A percentile compares a stretch with the other conserved stretches of the same genome.
Conservation (phyloP, 2,329 filamentous ascomycete species). For the Thielaviopsis punctulata region DNA sequence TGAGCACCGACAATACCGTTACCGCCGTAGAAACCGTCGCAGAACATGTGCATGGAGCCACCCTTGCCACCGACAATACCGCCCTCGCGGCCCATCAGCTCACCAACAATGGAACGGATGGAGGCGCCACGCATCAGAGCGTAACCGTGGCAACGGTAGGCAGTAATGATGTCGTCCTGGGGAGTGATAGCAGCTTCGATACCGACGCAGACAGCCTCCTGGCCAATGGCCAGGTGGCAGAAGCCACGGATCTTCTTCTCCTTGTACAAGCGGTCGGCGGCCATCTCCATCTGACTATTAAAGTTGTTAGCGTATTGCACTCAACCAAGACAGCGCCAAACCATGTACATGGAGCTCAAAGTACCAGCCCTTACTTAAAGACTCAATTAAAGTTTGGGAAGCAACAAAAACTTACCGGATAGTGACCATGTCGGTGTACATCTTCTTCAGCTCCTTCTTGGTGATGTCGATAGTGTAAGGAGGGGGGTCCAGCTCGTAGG, state of each 20-base stretch:
- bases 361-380: background rate
- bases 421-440: conserved; percentile 96
- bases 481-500: conserved; percentile 94
- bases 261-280: conserved; percentile 96
- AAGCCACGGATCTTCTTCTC: conserved; percentile 99
- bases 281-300: conserved; percentile 95
- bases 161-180: conserved; percentile 86
- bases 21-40: conserved; percentile 92
- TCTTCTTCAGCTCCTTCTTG: conserved; percentile 96
- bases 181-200: conserved; percentile 92
- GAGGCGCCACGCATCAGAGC: conserved; percentile 87
- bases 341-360: background rate
- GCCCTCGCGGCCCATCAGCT: conserved; percentile 84
- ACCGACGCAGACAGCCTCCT: conserved; percentile 92
- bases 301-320: background rate
- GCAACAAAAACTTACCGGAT: conserved; percentile 46
- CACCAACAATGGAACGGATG: conserved; percentile 85
- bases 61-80: conserved; percentile 98
- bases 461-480: conserved; percentile 83
- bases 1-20: conserved; percentile 99
- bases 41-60: conserved; percentile 99
- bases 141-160: conserved; percentile 98
- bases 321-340: conserved; percentile 11
- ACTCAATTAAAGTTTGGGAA: background rate
- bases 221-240: conserved; percentile 94